Evolutionary conservation across 1,284 basidiomycete species (phyloP).

Genomic region (Naganishia cerealis): DNA sequence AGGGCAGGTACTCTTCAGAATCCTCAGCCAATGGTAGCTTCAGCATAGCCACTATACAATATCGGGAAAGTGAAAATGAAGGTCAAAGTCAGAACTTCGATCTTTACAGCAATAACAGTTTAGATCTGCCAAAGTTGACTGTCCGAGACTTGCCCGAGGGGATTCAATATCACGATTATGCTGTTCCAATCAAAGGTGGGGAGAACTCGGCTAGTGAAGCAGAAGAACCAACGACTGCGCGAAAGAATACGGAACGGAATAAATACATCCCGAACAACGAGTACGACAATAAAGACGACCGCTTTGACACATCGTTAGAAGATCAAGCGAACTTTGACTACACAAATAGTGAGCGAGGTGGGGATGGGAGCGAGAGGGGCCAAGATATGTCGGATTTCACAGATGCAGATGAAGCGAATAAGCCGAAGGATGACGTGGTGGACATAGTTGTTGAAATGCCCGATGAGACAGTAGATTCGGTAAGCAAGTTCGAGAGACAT

Average conservation of each 20-base stretch:
- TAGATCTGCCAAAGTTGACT: conserved; percentile 19
- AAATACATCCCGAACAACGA: neutral
- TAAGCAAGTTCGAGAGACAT: neutral
- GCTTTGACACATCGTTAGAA: conserved; percentile 19
- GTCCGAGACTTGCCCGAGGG: conserved; percentile 1
- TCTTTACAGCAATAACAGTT: conserved; percentile 12
- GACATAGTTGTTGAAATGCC: conserved; percentile 22
- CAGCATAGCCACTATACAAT: conserved; percentile 19
- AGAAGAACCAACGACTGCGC: conserved; percentile 15
- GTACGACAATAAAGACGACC: neutral
- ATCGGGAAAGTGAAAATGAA: conserved; percentile 3
- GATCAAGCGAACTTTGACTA: conserved; percentile 21
- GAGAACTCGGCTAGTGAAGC: neutral
- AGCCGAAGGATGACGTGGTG: conserved; percentile 4
- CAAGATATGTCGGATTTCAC: conserved; percentile 23
- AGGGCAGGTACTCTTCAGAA: conserved; percentile 6
- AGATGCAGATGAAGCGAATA: conserved; percentile 16
- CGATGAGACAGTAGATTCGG: conserved; percentile 17
- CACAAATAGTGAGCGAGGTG: conserved; percentile 10
- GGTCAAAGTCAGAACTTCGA: neutral
- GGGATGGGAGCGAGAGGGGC: conserved; percentile 17
- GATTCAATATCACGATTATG: conserved; percentile 16
- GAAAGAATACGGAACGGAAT: neutral
- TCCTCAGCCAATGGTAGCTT: conserved; percentile 21
- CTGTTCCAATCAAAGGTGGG: conserved; percentile 17